Percentiles rank a stretch among this genome's conserved stretches.
These are phyloP conservation scores for Boletus mariae DNA, from an alignment of 1,284 basidiomycete genomes.

Conservation along the genomic window DNA sequence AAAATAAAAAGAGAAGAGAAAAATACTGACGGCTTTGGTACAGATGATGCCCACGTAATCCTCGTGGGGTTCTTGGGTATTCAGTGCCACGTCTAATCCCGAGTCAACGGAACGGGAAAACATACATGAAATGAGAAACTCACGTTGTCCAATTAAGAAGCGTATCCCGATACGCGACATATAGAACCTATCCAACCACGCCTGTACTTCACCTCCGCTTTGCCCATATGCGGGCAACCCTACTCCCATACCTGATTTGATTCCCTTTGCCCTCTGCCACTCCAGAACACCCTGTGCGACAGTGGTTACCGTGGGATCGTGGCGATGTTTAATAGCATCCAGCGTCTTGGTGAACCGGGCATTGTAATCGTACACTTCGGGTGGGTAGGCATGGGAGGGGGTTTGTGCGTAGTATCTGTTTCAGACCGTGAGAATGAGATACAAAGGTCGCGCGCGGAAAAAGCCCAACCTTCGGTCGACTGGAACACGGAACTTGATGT, in stretches of 20 bases:
- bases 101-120: constrained; percentile 2
- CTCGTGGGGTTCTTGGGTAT: constrained; percentile 82
- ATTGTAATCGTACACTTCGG: constrained; percentile 94
- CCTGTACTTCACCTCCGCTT: constrained; percentile 88
- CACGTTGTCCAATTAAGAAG: constrained; percentile 91
- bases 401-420: constrained; percentile 83
- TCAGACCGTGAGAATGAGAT: constrained; percentile 13
- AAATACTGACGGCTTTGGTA: constrained; percentile 72
- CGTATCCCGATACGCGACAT: constrained; percentile 96
- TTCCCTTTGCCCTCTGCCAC: constrained; percentile 56
- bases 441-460: constrained; percentile 4
- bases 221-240: constrained; percentile 45
- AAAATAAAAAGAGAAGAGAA: constrained; percentile 1
- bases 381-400: constrained; percentile 75
- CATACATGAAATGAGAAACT: constrained; percentile 29
- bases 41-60: constrained; percentile 99
- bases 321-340: constrained; percentile 89
- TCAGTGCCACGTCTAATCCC: constrained; percentile 79
- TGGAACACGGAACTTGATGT: constrained; percentile 66
- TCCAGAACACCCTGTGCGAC: constrained; percentile 88
- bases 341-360: constrained; percentile 85
- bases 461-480: constrained; percentile 61
- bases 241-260: constrained; percentile 28
- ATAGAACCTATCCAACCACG: constrained; percentile 97
- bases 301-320: constrained; percentile 97